Evolutionary conservation across 257 asterid genomes (phyloP).

Genomic region (Fraxinus anomala): DNA sequence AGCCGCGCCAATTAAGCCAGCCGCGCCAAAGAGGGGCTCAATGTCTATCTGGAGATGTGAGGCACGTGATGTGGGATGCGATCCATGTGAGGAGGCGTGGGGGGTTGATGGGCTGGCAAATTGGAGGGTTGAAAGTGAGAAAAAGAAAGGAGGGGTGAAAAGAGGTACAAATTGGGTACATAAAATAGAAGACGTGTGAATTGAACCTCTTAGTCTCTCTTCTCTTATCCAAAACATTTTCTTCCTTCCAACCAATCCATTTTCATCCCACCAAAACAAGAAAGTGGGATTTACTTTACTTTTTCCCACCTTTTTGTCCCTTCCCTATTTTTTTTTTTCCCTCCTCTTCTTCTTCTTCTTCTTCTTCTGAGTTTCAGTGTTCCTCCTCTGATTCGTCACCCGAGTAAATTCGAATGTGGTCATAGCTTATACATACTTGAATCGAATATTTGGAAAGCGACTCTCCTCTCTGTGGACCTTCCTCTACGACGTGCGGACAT

Average conservation of each 20-base stretch:
- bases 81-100: neutral
- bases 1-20: neutral
- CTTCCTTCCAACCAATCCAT: slow-evolving; percentile 2
- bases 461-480: too few relatives aligned
- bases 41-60: neutral
- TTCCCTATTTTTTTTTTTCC: too few relatives aligned
- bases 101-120: neutral
- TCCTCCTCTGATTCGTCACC: too few relatives aligned
- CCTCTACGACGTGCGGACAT: too few relatives aligned
- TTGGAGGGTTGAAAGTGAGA: slow-evolving; percentile 8
- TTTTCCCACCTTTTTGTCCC: neutral
- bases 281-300: neutral
- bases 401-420: too few relatives aligned
- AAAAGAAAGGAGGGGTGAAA: neutral
- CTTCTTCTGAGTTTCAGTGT: too few relatives aligned
- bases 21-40: neutral
- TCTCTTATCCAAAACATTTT: neutral
- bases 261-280: neutral
- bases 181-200: neutral
- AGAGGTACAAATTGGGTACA: neutral
- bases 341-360: too few relatives aligned
- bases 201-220: neutral
- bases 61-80: neutral
- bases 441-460: too few relatives aligned
- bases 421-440: too few relatives aligned